Evolutionary conservation across 2,329 filamentous ascomycete species (phyloP), one percentile per base, ranked within the genome.

Genomic region (Calonectria hongkongensis): DNA sequence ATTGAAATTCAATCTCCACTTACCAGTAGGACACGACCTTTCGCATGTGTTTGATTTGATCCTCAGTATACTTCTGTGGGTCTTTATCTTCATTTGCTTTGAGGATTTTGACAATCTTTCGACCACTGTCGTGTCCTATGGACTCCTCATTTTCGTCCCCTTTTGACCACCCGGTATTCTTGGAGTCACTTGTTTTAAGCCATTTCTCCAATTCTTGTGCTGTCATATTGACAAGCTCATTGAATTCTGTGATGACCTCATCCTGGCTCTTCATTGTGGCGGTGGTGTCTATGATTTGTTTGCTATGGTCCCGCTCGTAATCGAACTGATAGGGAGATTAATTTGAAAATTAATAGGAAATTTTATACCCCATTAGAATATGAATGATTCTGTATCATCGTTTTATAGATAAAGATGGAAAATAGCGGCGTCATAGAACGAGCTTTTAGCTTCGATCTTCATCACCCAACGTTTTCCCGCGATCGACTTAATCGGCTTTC

Each of bases 161-260:
- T 75, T 92, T 92, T 48, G 82, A 82, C 91, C 90, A 93, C 2
- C 92, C 92, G 1, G 91, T 87, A 21, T 85, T 86, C 60, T 86
- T 85, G 12, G 90, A 93, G 39, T 90, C 87, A n/a, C 89, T 86
- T 8, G 87, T 86, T 73, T 89, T 86, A 28, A 93, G 87, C 92
- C 92, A 93, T 28, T 87, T 84, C 76, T 91, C 87, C 18, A 94
- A 86, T 74, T 93, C 91, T 2, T 86, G 81, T 2, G 90, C 85
- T 13, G 86, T 88, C 91, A 94, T 93, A 81, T 93, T 93, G 81
- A 93, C 90, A 58, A 92, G 82, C 47, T 90, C 86, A 73, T 93
- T 92, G 86, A 93, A 94, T 79, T 93, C 91, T 63, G 88, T 87
- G 74, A 83, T 80, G 47, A 83, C 81, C 39, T 82, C 79, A 2